Evolutionary conservation across 2,329 filamentous ascomycete genomes (phyloP).

Genomic region (Colletotrichum somersetense): DNA sequence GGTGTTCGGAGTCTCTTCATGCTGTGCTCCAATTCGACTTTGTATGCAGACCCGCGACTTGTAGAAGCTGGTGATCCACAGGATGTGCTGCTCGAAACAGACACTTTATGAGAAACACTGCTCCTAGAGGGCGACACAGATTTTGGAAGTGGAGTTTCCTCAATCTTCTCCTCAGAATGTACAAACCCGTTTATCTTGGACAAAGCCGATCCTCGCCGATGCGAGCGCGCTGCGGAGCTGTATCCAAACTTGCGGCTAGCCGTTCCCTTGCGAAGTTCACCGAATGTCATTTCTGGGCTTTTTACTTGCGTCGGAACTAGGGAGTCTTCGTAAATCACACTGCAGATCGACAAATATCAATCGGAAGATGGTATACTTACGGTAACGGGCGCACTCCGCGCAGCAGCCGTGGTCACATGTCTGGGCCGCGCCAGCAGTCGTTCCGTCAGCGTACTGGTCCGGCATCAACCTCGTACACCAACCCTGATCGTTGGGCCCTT

Average conservation of each 20-base stretch:
- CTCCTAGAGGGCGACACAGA: slow-evolving; percentile 41
- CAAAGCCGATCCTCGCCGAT: slow-evolving; percentile 47
- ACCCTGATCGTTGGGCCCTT: slow-evolving; percentile 64
- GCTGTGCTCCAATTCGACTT: slow-evolving; percentile 49
- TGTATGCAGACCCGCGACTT: slow-evolving; percentile 44
- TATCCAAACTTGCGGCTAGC: slow-evolving; percentile 54
- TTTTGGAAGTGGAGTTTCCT: slow-evolving; percentile 5
- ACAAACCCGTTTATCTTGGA: slow-evolving; percentile 30
- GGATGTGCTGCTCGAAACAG: slow-evolving; percentile 20
- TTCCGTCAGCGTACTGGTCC: slow-evolving; percentile 49
- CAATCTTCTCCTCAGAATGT: slow-evolving; percentile 16
- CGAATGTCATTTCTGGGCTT: slow-evolving; percentile 54
- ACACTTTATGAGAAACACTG: slow-evolving; percentile 25
- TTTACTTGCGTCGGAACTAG: slow-evolving; percentile 50
- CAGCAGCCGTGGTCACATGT: slow-evolving; percentile 68
- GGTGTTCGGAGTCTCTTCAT: slow-evolving; percentile 43
- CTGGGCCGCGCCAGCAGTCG: slow-evolving; percentile 53
- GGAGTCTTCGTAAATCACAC: not conserved
- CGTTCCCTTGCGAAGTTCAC: slow-evolving; percentile 54
- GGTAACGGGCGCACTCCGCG: slow-evolving; percentile 58
- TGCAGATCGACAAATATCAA: not conserved
- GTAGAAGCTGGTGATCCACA: slow-evolving; percentile 28
- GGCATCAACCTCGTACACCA: slow-evolving; percentile 62
- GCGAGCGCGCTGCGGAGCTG: slow-evolving; percentile 47
- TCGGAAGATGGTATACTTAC: slow-evolving; percentile 49